Evolutionary conservation across 352 stramenopile genomes (phyloP), one percentile per base, ranked within the genome.

Genomic region (Phytopythium aichiense): DNA sequence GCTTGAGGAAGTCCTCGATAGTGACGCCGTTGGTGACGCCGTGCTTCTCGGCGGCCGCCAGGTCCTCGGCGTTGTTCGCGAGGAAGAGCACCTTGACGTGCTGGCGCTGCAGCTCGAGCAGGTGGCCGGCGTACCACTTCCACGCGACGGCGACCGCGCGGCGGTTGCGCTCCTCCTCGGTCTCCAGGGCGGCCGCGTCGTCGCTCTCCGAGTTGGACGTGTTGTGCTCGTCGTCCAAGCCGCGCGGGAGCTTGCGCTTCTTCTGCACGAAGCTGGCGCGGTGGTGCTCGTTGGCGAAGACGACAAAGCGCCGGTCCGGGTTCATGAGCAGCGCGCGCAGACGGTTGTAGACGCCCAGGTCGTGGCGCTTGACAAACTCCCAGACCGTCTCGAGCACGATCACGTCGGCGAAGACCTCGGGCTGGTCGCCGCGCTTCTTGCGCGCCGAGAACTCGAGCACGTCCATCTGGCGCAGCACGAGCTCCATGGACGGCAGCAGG

Each of bases 271-370:
- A 96, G 23, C 84, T 89, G 22, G 83, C 75, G 48, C 81, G 75
- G 60, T 97, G 88, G 66, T 98, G 89, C 60, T 98, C 89, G 63
- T 98, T 98, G 22, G 94, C 87, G 61, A 98, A 98, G 38, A 98
- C 87, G 12, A 98, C 72, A 65, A 97, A 97, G 31, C 84, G 83
- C 23, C 91, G 76, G 54, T 92, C 81, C 1, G 68, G 64, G 61
- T 89, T 91, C 72, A 86, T 89, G 43, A 98, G 65, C 64, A 98
- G 73, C 35, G 88, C 88, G 37, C 79, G 79, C 42, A 98, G 71
- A 45, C 90, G 81, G 67, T 95, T 94, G 78, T 95, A 98, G 42
- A 96, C 78, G 28, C 77, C 79, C 11, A 97, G 65, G 58, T 98
- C 95, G 53, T 94, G 81, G 56, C 89, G 76, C 52, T 93, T 90